Conservation (phyloP, 2,329 filamentous ascomycete genomes). For the Claviceps monticola region DNA sequence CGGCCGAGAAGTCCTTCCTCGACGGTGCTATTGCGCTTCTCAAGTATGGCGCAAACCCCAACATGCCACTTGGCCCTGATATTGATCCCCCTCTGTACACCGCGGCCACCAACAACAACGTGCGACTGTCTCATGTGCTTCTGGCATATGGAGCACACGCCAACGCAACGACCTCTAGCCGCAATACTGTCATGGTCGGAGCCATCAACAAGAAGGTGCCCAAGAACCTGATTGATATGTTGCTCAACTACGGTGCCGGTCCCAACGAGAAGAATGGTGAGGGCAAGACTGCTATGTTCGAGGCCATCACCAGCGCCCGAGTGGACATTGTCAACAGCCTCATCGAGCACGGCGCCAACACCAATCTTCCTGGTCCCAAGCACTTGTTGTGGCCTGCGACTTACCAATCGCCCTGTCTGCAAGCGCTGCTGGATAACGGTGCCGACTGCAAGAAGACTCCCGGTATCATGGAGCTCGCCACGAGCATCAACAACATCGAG, state of each 20-base stretch:
- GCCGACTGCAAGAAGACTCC: slow-evolving; percentile 46
- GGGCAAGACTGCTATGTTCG: slow-evolving; percentile 50
- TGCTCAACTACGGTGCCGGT: slow-evolving; percentile 46
- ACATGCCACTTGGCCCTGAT: slow-evolving; percentile 34
- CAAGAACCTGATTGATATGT: slow-evolving; percentile 39
- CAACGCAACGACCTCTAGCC: slow-evolving; percentile 37
- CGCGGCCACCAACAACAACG: slow-evolving; percentile 36
- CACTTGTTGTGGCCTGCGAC: slow-evolving; percentile 54
- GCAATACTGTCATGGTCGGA: slow-evolving; percentile 46
- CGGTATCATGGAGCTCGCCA: slow-evolving; percentile 50
- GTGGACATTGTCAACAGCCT: slow-evolving; percentile 39
- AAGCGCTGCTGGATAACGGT: slow-evolving; percentile 43
- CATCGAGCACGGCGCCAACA: slow-evolving; percentile 45
- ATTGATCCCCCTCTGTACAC: slow-evolving; percentile 40
- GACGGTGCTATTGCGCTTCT: slow-evolving; percentile 45
- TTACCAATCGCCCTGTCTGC: slow-evolving; percentile 43
- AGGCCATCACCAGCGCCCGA: slow-evolving; percentile 42
- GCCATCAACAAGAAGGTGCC: slow-evolving; percentile 46
- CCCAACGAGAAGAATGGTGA: slow-evolving; percentile 44
- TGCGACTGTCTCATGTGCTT: slow-evolving; percentile 43
- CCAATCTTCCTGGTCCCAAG: slow-evolving; percentile 55
- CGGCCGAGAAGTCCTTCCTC: slow-evolving; percentile 37
- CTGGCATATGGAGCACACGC: slow-evolving; percentile 47
- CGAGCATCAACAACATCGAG: slow-evolving; percentile 49
- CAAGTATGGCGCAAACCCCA: slow-evolving; percentile 50